phyloP scores from a whole-genome alignment of 2,329 filamentous ascomycete species.

The Colletotrichum lindemuthianum region DNA sequence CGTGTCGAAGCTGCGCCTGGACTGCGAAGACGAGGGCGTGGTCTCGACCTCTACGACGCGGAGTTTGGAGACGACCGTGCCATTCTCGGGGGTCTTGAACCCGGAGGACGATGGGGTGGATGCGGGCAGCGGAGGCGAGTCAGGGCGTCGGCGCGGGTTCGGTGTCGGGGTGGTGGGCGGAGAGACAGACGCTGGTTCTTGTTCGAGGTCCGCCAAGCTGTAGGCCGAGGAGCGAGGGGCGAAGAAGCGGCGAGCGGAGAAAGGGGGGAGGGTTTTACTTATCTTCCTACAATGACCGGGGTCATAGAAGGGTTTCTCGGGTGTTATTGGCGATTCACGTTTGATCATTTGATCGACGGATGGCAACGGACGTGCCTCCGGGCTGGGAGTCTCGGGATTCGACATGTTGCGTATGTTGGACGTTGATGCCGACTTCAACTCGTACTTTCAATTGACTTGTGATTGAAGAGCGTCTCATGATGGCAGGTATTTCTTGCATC shows the following conservation, averaged over 20 bases:
- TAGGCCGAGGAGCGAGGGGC: not conserved
- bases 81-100: not conserved
- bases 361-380: not conserved
- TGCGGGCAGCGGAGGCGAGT: not conserved
- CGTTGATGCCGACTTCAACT: too few relatives aligned
- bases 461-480: too few relatives aligned
- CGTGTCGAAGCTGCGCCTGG: conserved; percentile 9
- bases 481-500: not conserved
- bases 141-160: not conserved
- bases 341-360: too few relatives aligned
- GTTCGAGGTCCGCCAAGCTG: conserved; percentile 8
- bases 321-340: too few relatives aligned
- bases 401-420: too few relatives aligned
- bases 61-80: not conserved
- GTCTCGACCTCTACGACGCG: not conserved
- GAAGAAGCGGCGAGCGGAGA: not conserved
- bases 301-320: too few relatives aligned
- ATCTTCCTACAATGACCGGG: too few relatives aligned
- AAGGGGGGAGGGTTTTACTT: not conserved
- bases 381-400: not conserved
- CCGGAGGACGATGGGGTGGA: not conserved
- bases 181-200: not conserved
- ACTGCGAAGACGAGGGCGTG: not conserved
- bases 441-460: too few relatives aligned
- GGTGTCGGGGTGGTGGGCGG: not conserved